Conservation (phyloP, 2,329 filamentous ascomycete genomes). For the Penicillium sp. region DNA sequence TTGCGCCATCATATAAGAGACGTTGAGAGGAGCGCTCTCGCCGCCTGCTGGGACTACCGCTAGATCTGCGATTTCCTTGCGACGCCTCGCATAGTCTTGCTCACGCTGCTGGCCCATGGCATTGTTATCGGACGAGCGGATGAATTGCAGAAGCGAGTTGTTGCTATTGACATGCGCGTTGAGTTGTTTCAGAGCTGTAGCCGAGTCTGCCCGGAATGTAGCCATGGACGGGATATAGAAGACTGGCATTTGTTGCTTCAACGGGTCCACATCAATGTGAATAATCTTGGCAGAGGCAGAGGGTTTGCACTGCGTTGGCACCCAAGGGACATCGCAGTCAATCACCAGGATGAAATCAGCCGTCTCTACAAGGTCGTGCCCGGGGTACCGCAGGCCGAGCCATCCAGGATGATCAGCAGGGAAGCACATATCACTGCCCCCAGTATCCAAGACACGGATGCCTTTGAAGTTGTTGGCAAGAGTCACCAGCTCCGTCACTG, state of each 20-base stretch:
- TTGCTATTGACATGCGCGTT: conserved; percentile 60
- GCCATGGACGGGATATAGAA: conserved; percentile 69
- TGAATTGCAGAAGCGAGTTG: conserved; percentile 45
- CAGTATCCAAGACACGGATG: conserved; percentile 55
- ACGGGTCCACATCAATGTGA: conserved; percentile 67
- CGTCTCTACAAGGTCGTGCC: conserved; percentile 70
- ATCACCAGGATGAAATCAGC: conserved; percentile 84
- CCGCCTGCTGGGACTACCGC: conserved; percentile 56
- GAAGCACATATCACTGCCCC: conserved; percentile 57
- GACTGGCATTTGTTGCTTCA: conserved; percentile 73
- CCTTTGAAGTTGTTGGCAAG: conserved; percentile 52
- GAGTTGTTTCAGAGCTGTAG: conserved; percentile 69
- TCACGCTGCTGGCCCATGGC: conserved; percentile 59
- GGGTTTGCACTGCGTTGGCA: conserved; percentile 72
- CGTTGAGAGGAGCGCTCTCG: conserved; percentile 63
- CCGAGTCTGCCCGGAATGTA: conserved; percentile 67
- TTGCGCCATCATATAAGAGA: conserved; percentile 58
- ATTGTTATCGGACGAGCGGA: conserved; percentile 45
- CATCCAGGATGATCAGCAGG: conserved; percentile 55
- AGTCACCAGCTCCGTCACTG: conserved; percentile 48
- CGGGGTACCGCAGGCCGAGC: conserved; percentile 72
- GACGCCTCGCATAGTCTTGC: conserved; percentile 59
- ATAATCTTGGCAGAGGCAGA: conserved; percentile 59
- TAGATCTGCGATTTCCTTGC: conserved; percentile 61
- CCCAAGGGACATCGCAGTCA: conserved; percentile 92